Conservation (phyloP, 805 yeast species). For the Lipomyces starkeyi region DNA sequence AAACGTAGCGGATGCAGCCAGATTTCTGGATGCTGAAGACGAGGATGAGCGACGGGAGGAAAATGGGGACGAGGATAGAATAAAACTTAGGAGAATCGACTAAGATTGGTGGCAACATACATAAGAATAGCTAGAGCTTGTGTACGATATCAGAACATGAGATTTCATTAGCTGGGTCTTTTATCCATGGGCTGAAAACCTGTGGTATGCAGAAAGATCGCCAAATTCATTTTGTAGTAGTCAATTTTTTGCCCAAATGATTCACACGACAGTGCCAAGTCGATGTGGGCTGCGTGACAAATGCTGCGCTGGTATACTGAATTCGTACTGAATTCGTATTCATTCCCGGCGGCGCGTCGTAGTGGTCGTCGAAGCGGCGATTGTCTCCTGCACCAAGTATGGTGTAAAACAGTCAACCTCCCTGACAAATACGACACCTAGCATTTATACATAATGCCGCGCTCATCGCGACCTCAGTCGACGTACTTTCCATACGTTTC, state of each 20-base stretch:
- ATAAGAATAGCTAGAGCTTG: background rate
- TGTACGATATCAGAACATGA: background rate
- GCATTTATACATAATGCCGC: background rate
- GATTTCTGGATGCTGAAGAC: slow-evolving; percentile 21
- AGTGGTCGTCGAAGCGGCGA: no score
- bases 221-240: background rate
- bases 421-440: no score
- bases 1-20: background rate
- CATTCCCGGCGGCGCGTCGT: no score
- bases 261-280: background rate
- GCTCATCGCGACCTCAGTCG: slow-evolving; percentile 8
- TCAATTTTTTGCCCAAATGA: no score
- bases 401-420: no score
- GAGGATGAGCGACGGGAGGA: slow-evolving; percentile 12
- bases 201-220: background rate
- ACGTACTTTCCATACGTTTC: slow-evolving; percentile 16
- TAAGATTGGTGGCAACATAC: background rate
- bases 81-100: slow-evolving; percentile 17
- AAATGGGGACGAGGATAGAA: slow-evolving; percentile 2
- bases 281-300: background rate
- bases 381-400: no score
- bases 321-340: background rate
- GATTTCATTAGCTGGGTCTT: background rate
- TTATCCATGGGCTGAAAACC: background rate
- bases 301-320: background rate